These are phyloP conservation scores for Berkeleyomyces rouxiae DNA, from an alignment of 2,329 filamentous ascomycete genomes.

Conservation along the genomic window DNA sequence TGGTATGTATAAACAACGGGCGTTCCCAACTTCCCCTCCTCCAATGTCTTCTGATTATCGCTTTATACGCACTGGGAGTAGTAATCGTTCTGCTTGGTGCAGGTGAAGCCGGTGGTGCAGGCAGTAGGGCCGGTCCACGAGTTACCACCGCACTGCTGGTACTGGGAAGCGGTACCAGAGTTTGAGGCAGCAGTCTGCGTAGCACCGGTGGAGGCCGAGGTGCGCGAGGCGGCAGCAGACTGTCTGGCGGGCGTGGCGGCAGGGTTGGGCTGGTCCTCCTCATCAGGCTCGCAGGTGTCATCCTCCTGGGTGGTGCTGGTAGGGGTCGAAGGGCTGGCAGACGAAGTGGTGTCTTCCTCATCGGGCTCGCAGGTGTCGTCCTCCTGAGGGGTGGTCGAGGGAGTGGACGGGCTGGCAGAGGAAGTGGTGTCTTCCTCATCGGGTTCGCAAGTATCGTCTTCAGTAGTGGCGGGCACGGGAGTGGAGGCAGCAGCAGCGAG, in stretches of 20 bases:
- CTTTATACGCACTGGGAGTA: conserved; percentile 27
- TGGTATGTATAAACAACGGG: not conserved
- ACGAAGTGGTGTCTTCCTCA: not conserved
- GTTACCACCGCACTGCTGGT: conserved; percentile 24
- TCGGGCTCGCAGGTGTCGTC: not conserved
- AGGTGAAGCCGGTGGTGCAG: conserved; percentile 23
- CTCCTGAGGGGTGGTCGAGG: not conserved
- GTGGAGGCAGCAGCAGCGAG: conserved; percentile 18
- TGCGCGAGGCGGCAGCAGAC: conserved; percentile 15
- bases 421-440: not conserved
- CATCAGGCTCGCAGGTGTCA: not conserved
- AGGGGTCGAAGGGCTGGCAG: not conserved
- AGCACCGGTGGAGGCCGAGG: conserved; percentile 19
- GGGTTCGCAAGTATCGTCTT: not conserved
- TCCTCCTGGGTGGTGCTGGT: not conserved
- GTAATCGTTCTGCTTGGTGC: conserved; percentile 23
- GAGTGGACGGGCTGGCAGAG: not conserved
- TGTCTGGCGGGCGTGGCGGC: not conserved
- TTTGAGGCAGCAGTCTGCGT: conserved; percentile 17
- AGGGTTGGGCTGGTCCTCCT: not conserved
- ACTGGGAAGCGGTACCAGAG: conserved; percentile 19
- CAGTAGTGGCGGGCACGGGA: not conserved
- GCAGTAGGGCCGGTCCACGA: conserved; percentile 22
- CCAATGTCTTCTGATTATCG: not conserved
- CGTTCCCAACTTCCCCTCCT: not conserved